phyloP scores from a whole-genome alignment of 208 protist genomes.

The Acanthamoeba triangularis region DNA sequence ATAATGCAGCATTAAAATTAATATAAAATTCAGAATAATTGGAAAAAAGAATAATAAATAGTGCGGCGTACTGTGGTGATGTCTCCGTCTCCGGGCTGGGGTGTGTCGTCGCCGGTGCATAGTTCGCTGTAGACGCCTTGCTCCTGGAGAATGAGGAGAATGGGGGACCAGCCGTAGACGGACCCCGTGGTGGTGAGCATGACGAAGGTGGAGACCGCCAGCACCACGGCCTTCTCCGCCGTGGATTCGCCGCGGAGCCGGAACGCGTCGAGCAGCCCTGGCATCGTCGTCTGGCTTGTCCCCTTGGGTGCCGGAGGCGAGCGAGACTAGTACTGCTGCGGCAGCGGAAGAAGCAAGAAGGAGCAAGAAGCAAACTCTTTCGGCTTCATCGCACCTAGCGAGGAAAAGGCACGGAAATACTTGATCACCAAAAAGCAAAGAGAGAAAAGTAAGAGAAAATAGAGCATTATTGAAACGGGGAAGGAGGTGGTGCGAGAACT shows the following conservation, averaged over 20 bases:
- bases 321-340: no score
- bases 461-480: no score
- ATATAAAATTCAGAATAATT: not conserved
- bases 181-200: constrained; percentile 12
- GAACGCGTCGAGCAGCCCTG: not conserved
- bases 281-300: not conserved
- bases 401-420: no score
- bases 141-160: constrained; percentile 21
- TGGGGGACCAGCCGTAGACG: constrained; percentile 17
- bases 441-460: no score
- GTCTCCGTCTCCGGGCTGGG: not conserved
- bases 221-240: not conserved
- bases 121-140: not conserved
- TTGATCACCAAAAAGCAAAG: no score
- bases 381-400: no score
- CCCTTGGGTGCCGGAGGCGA: no score
- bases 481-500: no score
- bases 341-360: no score
- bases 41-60: not conserved
- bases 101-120: not conserved
- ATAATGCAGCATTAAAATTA: not conserved
- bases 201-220: constrained; percentile 9
- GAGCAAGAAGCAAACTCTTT: no score
- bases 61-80: not conserved
- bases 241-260: not conserved